Evolutionary conservation across 768 basidiomycete species (phyloP), one percentile per base, ranked within the genome.

Genomic region (Lepiota subincarnata): DNA sequence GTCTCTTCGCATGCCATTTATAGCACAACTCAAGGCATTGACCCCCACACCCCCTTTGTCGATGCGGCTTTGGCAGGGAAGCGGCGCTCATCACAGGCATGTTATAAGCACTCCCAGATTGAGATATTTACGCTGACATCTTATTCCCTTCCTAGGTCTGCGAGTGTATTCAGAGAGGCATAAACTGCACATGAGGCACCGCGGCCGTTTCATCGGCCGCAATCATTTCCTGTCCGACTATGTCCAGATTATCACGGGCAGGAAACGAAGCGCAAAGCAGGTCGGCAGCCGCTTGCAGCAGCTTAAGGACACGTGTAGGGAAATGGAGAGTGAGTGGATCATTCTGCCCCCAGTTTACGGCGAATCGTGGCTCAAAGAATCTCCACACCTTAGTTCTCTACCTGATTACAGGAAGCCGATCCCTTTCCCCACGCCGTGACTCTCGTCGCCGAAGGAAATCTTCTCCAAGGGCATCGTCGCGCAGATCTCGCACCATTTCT

Each of bases 231-330:
- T 89, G 55, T 86, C 87, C 51, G 83, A 89, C 55, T 83, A 84
- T 64, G 88, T 90, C 60, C 80, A 74, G 62, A 72, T 72, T 31
- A 72, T 71, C 40, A 89, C 87, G 1, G 83, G 86, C 8, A 81
- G 84, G 64, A 71, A 73, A 57, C 76, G 87, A 59, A 84, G 84
- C 7, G 79, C 87, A 10, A 89, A 89, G 65, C 87, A 89, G 69
- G 86, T 89, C 34, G 87, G 87, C 57, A 86, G 84, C 63, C 85
- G 87, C 47, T 71, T 90, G 40, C 87, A 90, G 62, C 87, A 89
- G 61, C 74, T 90, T 51, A 74, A 86, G 55, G 86, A 89, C 62
- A 85, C 86, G 1, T 78, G 81, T 57, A 77, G 78, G 62, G 79
- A 79, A 12, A 4, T 41, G 2, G 39, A 47, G 6, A 54, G 53